These are phyloP conservation scores for Chlorophyllum brunneum DNA, from an alignment of 768 basidiomycete species.

Conservation along the genomic window DNA sequence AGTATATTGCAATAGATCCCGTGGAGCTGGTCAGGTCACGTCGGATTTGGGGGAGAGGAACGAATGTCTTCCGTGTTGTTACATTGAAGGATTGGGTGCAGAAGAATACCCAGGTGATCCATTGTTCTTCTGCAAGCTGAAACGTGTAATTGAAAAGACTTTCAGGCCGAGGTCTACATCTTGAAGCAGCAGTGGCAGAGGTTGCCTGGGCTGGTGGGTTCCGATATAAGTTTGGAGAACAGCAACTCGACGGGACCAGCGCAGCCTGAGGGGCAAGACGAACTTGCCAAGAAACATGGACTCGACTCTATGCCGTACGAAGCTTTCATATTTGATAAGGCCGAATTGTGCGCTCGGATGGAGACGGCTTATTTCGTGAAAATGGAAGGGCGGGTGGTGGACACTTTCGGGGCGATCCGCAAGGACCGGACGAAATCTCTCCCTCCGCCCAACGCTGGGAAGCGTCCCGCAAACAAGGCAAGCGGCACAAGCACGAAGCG, in stretches of 20 bases:
- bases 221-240: background rate
- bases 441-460: background rate
- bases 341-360: background rate
- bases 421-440: background rate
- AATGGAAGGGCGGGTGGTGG: background rate
- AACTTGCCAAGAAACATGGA: background rate
- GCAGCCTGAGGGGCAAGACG: too few relatives aligned
- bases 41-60: background rate
- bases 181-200: conserved; percentile 4
- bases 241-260: background rate
- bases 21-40: background rate
- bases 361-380: background rate
- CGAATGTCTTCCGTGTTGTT: background rate
- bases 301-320: background rate
- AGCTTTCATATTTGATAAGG: background rate
- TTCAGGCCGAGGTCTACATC: background rate
- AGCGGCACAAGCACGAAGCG: too few relatives aligned
- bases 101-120: background rate
- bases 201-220: background rate
- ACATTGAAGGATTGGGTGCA: background rate
- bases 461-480: background rate
- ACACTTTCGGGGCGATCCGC: background rate
- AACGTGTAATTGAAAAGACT: too few relatives aligned
- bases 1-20: background rate
- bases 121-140: background rate